These are phyloP conservation scores for Plasmodium chabaudi DNA, from an alignment of 169 alveolate species.

Conservation along the genomic window DNA sequence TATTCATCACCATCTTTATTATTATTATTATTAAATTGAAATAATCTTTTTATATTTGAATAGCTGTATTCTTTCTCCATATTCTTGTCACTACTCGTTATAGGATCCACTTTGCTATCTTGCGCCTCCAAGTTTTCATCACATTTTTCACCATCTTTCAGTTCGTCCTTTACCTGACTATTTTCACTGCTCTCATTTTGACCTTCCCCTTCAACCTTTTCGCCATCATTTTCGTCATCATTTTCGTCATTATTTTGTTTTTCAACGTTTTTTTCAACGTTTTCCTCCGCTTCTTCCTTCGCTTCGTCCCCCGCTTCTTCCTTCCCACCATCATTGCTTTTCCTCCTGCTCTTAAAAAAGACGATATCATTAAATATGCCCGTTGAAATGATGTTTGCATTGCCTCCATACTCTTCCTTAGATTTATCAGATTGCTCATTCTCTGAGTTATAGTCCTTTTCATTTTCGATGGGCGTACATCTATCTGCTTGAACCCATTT, in stretches of 20 bases:
- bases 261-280: not conserved
- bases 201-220: not conserved
- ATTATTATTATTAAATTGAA: no score
- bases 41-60: no score
- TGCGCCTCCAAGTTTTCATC: not conserved
- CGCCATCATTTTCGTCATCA: not conserved
- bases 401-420: not conserved
- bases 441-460: not conserved
- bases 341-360: slow-evolving; percentile 31
- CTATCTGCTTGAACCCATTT: not conserved
- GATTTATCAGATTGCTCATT: not conserved
- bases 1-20: not conserved
- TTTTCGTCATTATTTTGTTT: no score
- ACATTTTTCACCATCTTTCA: not conserved
- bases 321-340: not conserved
- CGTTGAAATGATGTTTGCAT: slow-evolving; percentile 11
- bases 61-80: not conserved
- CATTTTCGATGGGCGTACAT: not conserved
- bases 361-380: slow-evolving; percentile 54
- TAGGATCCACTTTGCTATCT: not conserved
- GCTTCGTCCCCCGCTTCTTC: not conserved
- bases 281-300: not conserved
- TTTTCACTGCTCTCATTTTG: not conserved
- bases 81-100: not conserved
- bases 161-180: not conserved